Percentiles rank a stretch among this genome's conserved stretches.
These are phyloP conservation scores for Trichoderma semiorbis DNA, from an alignment of 2,329 filamentous ascomycete genomes.

Conservation along the genomic window DNA sequence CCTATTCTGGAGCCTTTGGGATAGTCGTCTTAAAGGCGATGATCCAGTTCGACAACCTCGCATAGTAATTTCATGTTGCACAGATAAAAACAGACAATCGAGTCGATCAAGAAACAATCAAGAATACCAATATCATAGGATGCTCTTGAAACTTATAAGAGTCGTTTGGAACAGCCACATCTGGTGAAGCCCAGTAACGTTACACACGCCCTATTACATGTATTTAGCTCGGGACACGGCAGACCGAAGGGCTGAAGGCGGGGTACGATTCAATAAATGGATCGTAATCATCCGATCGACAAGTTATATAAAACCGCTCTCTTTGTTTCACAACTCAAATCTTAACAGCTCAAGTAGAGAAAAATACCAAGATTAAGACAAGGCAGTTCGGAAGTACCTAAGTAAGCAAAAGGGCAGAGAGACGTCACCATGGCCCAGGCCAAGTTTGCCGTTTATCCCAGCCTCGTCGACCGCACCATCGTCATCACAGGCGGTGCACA, in stretches of 20 bases:
- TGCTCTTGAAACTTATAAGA: neutral
- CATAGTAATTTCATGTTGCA: neutral
- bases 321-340: neutral
- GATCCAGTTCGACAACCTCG: neutral
- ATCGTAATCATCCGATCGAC: neutral
- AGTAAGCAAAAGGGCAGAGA: neutral
- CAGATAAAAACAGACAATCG: neutral
- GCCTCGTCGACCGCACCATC: constrained; percentile 38
- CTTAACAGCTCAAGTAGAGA: neutral
- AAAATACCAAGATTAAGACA: neutral
- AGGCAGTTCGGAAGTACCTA: neutral
- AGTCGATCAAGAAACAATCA: neutral
- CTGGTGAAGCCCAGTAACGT: neutral
- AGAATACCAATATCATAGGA: neutral
- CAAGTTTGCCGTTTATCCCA: constrained; percentile 39
- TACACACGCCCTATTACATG: neutral
- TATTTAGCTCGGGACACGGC: neutral
- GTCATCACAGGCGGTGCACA: constrained; percentile 46
- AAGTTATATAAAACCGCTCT: neutral
- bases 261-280: neutral
- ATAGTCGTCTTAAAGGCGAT: neutral
- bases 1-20: neutral
- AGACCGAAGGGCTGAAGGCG: neutral
- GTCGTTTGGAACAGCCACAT: neutral
- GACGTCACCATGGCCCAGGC: constrained; percentile 3